Conservation (phyloP, 2,329 filamentous ascomycete species). For the Orbilia brochopaga region DNA sequence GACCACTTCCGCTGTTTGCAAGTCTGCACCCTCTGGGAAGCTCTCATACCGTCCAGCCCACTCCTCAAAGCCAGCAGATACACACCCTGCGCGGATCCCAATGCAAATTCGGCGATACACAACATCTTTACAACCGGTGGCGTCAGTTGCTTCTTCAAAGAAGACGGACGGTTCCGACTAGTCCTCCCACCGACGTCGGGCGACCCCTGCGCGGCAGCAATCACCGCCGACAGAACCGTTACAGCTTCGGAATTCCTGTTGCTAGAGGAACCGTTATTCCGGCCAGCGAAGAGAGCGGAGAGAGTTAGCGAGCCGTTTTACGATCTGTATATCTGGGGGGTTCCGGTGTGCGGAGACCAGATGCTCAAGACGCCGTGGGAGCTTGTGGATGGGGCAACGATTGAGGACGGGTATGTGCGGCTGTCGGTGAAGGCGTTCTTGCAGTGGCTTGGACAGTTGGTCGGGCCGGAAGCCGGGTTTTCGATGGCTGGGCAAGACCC, state of each 20-base stretch:
- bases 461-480: slow-evolving; percentile 23
- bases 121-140: slow-evolving; percentile 20
- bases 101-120: slow-evolving; percentile 19
- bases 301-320: background rate
- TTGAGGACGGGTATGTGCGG: slow-evolving; percentile 20
- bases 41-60: slow-evolving; percentile 22
- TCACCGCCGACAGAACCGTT: slow-evolving; percentile 3
- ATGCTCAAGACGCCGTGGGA: slow-evolving; percentile 31
- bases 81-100: background rate
- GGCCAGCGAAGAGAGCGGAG: background rate
- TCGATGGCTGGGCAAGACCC: slow-evolving; percentile 2
- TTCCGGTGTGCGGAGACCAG: slow-evolving; percentile 15
- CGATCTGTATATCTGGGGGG: slow-evolving; percentile 16
- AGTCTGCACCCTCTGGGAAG: slow-evolving; percentile 34
- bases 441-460: slow-evolving; percentile 12
- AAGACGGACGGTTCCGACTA: slow-evolving; percentile 16
- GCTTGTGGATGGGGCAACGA: slow-evolving; percentile 5
- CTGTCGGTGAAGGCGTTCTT: slow-evolving; percentile 21
- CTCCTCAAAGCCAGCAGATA: slow-evolving; percentile 27
- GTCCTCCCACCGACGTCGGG: background rate
- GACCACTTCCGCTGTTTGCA: slow-evolving; percentile 37
- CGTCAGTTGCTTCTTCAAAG: slow-evolving; percentile 16
- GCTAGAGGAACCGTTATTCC: slow-evolving; percentile 23
- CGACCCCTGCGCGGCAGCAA: too few species aligned
- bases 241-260: slow-evolving; percentile 16